Base-by-base conservation (phyloP, 179 eudicot species). In the Nepenthes alata region DNA sequence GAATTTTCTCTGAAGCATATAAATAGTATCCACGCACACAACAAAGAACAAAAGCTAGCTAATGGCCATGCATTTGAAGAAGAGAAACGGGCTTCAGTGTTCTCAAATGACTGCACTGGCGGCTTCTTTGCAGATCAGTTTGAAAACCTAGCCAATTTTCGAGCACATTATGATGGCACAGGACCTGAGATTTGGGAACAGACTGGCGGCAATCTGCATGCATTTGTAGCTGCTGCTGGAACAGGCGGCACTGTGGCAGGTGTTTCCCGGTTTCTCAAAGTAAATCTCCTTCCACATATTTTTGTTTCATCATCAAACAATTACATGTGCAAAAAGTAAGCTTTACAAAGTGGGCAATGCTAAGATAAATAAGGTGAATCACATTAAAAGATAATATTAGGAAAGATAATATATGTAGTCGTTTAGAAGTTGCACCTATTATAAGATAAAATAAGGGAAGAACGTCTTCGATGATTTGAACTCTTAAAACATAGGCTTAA, bases 141-240 rank as follows among this genome's bases (percentile, higher is more conserved):
- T 66, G 98, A 91, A 71, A 91, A 91, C 72, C 75, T 91, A 64
- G 95, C 98, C 60, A 91, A 91, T 73, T 91, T 68, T 55, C 79
- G 95, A 63, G 82, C 98, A 39, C 98, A 91, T 57, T 85, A 83
- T 56, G 95, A 89, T 68, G 96, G 95, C 37, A 89, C 98, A 5
- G 98, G 95, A 12, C 95, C 96, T 62, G 98, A 91, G 78, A 84
- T 91, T 35, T 91, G 95, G 98, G 83, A 83, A 53, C 98, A 91
- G 73, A 82, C 87, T 44, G 85, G 75, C 57, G 93, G 93, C 14
- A 78, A 80, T 53, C 57, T 91, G 73, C 76, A 91, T 70, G 95
- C 96, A 54, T 91, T 91, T 74, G 77, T 91, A 59, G 96, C 95
- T 35, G 96, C 95, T 63, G 95, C 98, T 65, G 98, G 98, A 49